These are phyloP conservation scores for Pestalotiopsis sp. DNA, from an alignment of 2,329 filamentous ascomycete species.

Conservation along the genomic window DNA sequence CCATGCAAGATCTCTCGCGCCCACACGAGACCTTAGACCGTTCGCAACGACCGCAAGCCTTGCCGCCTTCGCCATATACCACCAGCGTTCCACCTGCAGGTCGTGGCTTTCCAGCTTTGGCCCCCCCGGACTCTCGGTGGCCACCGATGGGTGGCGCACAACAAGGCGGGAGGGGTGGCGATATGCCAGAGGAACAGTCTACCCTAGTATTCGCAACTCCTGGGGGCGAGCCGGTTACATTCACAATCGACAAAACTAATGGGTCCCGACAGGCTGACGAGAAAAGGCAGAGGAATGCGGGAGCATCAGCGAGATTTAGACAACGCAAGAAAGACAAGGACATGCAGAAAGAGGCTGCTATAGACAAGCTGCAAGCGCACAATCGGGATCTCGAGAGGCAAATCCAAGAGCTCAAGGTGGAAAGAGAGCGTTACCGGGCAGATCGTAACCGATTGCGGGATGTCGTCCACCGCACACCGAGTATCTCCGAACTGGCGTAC, in stretches of 20 bases:
- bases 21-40: conserved; percentile 14
- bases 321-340: conserved; percentile 82
- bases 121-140: conserved; percentile 25
- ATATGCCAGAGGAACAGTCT: conserved; percentile 29
- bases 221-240: conserved; percentile 48
- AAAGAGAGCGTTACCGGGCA: conserved; percentile 72
- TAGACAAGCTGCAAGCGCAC: conserved; percentile 69
- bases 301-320: conserved; percentile 81
- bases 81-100: conserved; percentile 17
- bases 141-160: conserved; percentile 18
- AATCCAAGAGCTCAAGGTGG: conserved; percentile 56
- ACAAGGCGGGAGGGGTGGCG: conserved; percentile 9
- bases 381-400: conserved; percentile 64
- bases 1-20: conserved; percentile 21
- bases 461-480: conserved; percentile 62
- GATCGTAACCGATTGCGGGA: conserved; percentile 74
- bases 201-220: conserved; percentile 29
- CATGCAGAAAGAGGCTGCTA: conserved; percentile 68
- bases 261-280: conserved; percentile 83
- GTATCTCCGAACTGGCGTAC: conserved; percentile 53
- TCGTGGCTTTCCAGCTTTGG: conserved; percentile 22
- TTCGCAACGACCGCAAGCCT: conserved; percentile 20
- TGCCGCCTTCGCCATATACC: conserved; percentile 20
- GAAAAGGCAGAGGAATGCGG: conserved; percentile 82
- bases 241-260: conserved; percentile 78